A percentile compares a stretch with the other conserved stretches of the same genome.
Conservation (phyloP, 192 early-diverging fungal species). For the Linnemannia schmuckeri region DNA sequence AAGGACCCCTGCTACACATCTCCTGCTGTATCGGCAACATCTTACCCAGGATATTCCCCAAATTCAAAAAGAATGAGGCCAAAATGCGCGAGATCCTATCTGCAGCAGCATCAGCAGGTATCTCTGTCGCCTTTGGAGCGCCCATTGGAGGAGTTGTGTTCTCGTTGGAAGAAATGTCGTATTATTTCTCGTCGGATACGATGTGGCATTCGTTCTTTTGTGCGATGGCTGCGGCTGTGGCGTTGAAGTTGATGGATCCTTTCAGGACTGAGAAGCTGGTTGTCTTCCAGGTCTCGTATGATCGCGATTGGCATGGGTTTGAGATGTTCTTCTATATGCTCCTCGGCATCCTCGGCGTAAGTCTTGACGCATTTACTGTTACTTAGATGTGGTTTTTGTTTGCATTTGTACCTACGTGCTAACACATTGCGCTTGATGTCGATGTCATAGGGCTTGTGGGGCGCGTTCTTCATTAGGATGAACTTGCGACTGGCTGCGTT, state of each 20-base stretch:
- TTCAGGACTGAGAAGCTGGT: slow-evolving; percentile 89
- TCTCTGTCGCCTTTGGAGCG: slow-evolving; percentile 95
- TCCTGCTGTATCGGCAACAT: slow-evolving; percentile 93
- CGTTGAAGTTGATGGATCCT: slow-evolving; percentile 82
- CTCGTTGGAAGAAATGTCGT: slow-evolving; percentile 92
- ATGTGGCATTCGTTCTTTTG: slow-evolving; percentile 97
- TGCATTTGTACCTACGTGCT: neutral
- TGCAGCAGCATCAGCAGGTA: slow-evolving; percentile 92
- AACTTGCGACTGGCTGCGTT: slow-evolving; percentile 77
- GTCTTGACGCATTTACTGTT: slow-evolving; percentile 11
- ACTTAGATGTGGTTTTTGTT: neutral
- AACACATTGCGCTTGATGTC: neutral
- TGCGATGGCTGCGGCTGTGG: slow-evolving; percentile 89
- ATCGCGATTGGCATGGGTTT: slow-evolving; percentile 92
- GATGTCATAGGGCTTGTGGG: slow-evolving; percentile 79
- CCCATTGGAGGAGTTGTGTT: slow-evolving; percentile 97
- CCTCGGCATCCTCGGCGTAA: slow-evolving; percentile 84
- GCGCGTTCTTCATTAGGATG: slow-evolving; percentile 82
- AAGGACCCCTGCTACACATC: slow-evolving; percentile 95
- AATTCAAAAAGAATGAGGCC: slow-evolving; percentile 93
- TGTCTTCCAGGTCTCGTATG: slow-evolving; percentile 90
- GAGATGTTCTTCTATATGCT: slow-evolving; percentile 90
- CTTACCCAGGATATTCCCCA: slow-evolving; percentile 86
- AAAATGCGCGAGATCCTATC: slow-evolving; percentile 95
- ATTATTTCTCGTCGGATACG: slow-evolving; percentile 94